Base-by-base conservation (phyloP, 2,329 filamentous ascomycete species). In the Phyllosticta citrichinensis region DNA sequence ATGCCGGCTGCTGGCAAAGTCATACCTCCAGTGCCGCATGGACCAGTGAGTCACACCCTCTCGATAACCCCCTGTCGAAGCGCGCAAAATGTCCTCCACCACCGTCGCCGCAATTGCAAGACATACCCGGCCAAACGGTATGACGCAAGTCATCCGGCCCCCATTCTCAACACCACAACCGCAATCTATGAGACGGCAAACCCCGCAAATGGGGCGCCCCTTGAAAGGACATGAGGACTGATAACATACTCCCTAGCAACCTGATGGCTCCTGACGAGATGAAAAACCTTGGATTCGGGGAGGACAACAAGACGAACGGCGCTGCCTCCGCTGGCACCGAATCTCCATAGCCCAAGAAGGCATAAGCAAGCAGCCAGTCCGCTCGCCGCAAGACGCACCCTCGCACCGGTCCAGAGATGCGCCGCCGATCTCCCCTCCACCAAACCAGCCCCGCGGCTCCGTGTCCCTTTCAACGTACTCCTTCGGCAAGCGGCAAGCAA, bases 201-300 rank as follows among this genome's bases (percentile, higher is more conserved):
- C 19, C 20, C 52, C 52, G 52, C 20, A 20, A 47, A n/a, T n/a
- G n/a, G 6, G 22, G 40, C n/a, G 8, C 40, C 17, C 40, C 40
- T 47, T 47, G 40, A 47, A 47, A 47, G 6, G 40, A 47, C 3
- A n/a, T 5, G 12, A n/a, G 3, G 40, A n/a, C 40, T 47, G 40
- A 47, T 47, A n/a, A 47, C 40, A 14, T 19, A 30, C 22, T n/a
- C 40, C 33, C 17, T 52, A 91, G 91, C 67, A 97, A 97, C 71
- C 79, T 99, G 33, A 99, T 99, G 94, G 92, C 92, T 8, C 90
- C 84, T 67, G 94, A 99, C 70, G 89, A 96, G 63, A 94, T 97
- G 75, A 91, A 89, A 74, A 99, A 99, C 70, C 79, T 99, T 51
- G 94, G 94, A 0, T 94, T 96, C 67, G 77, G 79, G 5, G 79